Evolutionary conservation across 805 yeast species (phyloP).

Genomic region (Sugiyamaella lignohabitans): DNA sequence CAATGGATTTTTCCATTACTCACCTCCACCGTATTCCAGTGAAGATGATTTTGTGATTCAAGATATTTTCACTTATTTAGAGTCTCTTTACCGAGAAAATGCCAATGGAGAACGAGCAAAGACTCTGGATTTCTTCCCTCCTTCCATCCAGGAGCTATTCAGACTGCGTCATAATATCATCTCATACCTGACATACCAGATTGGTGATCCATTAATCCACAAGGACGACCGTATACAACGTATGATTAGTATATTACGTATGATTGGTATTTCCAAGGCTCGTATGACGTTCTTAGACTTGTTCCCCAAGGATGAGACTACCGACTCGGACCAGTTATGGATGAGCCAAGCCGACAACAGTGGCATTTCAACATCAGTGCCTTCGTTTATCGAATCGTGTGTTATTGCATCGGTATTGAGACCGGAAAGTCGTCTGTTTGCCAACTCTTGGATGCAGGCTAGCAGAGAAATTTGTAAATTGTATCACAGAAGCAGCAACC

Average conservation of each 20-base stretch:
- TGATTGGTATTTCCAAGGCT: constrained; percentile 57
- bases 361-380: constrained; percentile 37
- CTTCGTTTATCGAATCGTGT: constrained; percentile 81
- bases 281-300: constrained; percentile 57
- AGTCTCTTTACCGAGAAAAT: constrained; percentile 43
- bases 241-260: constrained; percentile 61
- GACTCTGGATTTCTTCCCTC: constrained; percentile 52
- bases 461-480: constrained; percentile 32
- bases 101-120: constrained; percentile 33
- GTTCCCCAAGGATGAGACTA: constrained; percentile 33
- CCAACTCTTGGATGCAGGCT: constrained; percentile 63
- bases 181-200: constrained; percentile 54
- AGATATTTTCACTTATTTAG: constrained; percentile 66
- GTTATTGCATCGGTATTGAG: constrained; percentile 64
- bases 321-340: neutral
- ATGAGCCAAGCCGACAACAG: neutral
- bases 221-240: constrained; percentile 55
- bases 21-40: constrained; percentile 32
- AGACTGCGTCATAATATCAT: constrained; percentile 62
- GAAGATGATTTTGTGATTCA: constrained; percentile 57
- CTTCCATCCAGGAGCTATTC: constrained; percentile 58
- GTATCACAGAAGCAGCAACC: constrained; percentile 12
- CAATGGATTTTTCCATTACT: constrained; percentile 50
- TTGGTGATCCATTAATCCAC: constrained; percentile 55
- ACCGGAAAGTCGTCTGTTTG: constrained; percentile 71